These are phyloP conservation scores for Lactifluus rugatus DNA, from an alignment of 768 basidiomycete genomes.

Conservation along the genomic window DNA sequence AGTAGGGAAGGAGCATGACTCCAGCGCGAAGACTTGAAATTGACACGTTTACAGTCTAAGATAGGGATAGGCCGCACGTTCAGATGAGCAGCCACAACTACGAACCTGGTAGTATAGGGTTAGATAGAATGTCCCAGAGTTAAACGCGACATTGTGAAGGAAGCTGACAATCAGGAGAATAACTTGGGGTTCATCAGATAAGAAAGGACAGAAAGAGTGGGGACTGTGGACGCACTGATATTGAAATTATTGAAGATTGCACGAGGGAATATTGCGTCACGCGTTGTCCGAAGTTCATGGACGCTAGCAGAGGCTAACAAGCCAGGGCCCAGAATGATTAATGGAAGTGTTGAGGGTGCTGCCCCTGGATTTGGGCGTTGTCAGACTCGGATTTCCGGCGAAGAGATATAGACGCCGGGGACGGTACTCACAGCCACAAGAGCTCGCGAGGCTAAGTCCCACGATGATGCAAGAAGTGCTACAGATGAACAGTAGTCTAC, in stretches of 20 bases:
- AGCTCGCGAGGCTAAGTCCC: slow-evolving; percentile 69
- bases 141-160: slow-evolving; percentile 77
- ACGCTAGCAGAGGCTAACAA: slow-evolving; percentile 50
- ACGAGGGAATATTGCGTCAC: slow-evolving; percentile 65
- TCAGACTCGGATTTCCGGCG: neutral
- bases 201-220: neutral
- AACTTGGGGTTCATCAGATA: slow-evolving; percentile 32
- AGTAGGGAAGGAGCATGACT: slow-evolving; percentile 69
- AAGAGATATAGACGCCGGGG: neutral
- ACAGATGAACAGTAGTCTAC: slow-evolving; percentile 60
- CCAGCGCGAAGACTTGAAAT: slow-evolving; percentile 59
- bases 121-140: slow-evolving; percentile 78
- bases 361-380: slow-evolving; percentile 39
- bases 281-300: slow-evolving; percentile 57
- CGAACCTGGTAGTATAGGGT: slow-evolving; percentile 74
- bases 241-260: slow-evolving; percentile 51
- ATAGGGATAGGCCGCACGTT: neutral
- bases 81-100: neutral
- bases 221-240: slow-evolving; percentile 36
- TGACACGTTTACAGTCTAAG: slow-evolving; percentile 58
- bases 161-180: slow-evolving; percentile 59
- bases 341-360: slow-evolving; percentile 46
- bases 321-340: slow-evolving; percentile 46
- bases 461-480: slow-evolving; percentile 68
- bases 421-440: slow-evolving; percentile 57